phyloP scores from a whole-genome alignment of 148 eudicot species.

The Heliosperma pusillum region DNA sequence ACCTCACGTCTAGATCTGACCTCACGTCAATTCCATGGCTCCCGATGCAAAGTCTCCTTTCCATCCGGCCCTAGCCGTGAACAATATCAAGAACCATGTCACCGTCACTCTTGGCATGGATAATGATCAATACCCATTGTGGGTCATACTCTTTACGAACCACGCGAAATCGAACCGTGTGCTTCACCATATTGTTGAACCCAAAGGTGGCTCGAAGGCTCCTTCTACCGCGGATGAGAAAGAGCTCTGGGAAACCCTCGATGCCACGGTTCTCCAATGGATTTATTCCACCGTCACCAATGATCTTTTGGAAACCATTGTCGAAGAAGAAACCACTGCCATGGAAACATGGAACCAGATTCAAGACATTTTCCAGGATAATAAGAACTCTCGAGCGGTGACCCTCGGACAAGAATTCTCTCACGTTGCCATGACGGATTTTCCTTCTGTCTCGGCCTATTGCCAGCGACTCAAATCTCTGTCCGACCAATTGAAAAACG shows the following conservation, averaged over 20 bases:
- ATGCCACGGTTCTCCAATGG: not conserved
- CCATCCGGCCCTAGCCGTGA: too few relatives aligned
- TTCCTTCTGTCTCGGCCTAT: not conserved
- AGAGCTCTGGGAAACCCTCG: not conserved
- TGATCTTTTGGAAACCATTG: not conserved
- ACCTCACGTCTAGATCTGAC: too few relatives aligned
- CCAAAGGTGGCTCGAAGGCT: not conserved
- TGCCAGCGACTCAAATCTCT: not conserved
- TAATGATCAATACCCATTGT: too few relatives aligned
- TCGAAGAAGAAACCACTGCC: not conserved
- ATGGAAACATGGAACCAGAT: not conserved
- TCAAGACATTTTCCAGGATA: not conserved
- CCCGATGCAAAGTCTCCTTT: too few relatives aligned
- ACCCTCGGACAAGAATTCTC: constrained; percentile 1
- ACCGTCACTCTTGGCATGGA: too few relatives aligned
- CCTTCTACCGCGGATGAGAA: not conserved
- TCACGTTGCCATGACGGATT: not conserved
- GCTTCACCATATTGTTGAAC: not conserved
- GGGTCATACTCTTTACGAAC: too few relatives aligned
- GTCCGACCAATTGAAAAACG: not conserved
- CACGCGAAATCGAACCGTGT: too few relatives aligned
- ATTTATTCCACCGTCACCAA: not conserved
- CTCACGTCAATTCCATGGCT: too few relatives aligned
- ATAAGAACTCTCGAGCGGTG: not conserved
- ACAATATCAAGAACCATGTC: too few relatives aligned